These are phyloP conservation scores for Crithidia bombi DNA, from an alignment of 208 protist genomes.

Conservation along the genomic window DNA sequence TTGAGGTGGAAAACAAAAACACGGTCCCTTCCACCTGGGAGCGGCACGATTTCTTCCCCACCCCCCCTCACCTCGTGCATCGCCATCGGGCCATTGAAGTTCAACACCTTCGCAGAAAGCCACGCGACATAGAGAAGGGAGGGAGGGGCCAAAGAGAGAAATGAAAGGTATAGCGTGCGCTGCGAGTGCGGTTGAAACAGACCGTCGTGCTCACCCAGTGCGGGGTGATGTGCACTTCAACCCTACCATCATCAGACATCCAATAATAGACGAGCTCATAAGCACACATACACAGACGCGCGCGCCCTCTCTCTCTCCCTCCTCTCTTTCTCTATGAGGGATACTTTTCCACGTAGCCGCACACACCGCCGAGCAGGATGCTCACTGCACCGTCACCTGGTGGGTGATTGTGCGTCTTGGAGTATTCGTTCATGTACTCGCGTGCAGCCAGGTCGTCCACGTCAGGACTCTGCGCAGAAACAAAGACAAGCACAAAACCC, in stretches of 20 bases:
- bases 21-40: too few relatives aligned
- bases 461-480: slow-evolving; percentile 56
- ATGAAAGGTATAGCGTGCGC: too few relatives aligned
- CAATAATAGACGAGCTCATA: not conserved
- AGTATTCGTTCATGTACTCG: slow-evolving; percentile 49
- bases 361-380: slow-evolving; percentile 52
- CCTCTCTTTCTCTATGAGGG: not conserved
- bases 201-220: too few relatives aligned
- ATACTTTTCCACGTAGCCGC: slow-evolving; percentile 29
- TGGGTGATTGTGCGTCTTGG: slow-evolving; percentile 13
- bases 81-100: too few relatives aligned
- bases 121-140: not conserved
- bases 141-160: not conserved
- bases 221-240: too few relatives aligned
- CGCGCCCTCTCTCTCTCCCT: too few relatives aligned
- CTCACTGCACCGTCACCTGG: slow-evolving; percentile 24
- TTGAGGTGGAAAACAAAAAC: too few relatives aligned
- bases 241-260: too few relatives aligned
- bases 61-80: too few relatives aligned
- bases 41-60: too few relatives aligned
- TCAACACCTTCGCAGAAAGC: not conserved
- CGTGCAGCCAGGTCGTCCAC: slow-evolving; percentile 58
- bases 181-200: too few relatives aligned
- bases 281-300: not conserved
- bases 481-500: slow-evolving; percentile 43